Conservation (phyloP, 1,139 yeast species). For the Taphrina betulina region DNA sequence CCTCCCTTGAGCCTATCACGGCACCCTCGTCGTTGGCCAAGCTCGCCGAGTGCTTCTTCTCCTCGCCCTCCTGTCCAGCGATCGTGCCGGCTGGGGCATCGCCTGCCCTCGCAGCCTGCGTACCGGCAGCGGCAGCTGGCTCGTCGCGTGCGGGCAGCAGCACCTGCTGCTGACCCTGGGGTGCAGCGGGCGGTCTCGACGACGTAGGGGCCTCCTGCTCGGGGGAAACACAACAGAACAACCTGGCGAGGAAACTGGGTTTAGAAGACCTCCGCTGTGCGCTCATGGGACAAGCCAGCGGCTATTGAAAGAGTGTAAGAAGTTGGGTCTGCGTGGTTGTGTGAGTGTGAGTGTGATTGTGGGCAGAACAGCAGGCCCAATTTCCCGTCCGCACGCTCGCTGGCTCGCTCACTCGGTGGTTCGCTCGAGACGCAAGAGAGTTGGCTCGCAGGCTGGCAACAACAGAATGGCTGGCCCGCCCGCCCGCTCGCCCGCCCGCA, state of each 20-base stretch:
- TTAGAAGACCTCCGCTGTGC: constrained; percentile 9
- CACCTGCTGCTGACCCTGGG: background rate
- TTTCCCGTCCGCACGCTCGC: no score
- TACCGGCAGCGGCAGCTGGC: background rate
- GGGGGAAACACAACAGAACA: constrained; percentile 13
- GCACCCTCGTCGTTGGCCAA: no score
- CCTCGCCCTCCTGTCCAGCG: background rate
- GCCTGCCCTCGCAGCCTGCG: background rate
- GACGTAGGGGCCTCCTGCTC: background rate
- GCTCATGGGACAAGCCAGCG: constrained; percentile 13
- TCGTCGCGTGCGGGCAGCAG: constrained; percentile 1
- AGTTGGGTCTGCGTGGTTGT: no score
- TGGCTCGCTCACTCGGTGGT: no score
- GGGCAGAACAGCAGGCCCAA: no score
- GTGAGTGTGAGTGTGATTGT: no score
- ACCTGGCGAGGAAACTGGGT: constrained; percentile 1
- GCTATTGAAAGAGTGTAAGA: constrained; percentile 1
- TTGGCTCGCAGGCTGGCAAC: no score
- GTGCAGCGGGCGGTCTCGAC: background rate
- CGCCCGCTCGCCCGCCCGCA: no score
- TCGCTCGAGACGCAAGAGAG: no score
- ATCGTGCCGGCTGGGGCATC: background rate
- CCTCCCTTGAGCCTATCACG: no score
- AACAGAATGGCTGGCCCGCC: no score
- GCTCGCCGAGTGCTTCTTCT: no score